Conservation (phyloP, 768 basidiomycete genomes). For the Tricholoma sp. region DNA sequence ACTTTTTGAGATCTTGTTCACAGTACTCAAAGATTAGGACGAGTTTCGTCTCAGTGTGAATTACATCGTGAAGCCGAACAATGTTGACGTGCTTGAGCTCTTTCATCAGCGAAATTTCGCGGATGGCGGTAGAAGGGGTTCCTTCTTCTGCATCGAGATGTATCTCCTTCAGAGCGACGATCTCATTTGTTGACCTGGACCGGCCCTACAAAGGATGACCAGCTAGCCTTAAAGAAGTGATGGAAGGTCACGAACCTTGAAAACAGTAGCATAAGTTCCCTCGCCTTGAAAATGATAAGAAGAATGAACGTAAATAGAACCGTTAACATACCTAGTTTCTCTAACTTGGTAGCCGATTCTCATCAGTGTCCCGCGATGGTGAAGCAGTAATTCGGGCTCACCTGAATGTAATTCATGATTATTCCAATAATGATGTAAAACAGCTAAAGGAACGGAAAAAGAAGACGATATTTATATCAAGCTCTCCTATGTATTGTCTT, state of each 20-base stretch:
- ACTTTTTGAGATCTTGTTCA: constrained; percentile 97
- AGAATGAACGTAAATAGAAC: background rate
- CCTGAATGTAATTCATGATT: constrained; percentile 52
- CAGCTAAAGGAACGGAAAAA: background rate
- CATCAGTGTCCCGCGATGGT: background rate
- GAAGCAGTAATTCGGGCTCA: constrained; percentile 16
- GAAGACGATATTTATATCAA: background rate
- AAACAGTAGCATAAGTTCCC: constrained; percentile 96
- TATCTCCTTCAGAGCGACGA: constrained; percentile 97
- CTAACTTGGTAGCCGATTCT: constrained; percentile 32
- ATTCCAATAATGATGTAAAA: background rate
- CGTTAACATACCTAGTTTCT: constrained; percentile 67
- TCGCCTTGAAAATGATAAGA: constrained; percentile 66
- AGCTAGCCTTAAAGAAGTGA: background rate
- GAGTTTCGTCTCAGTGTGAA: constrained; percentile 97
- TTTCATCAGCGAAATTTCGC: constrained; percentile 99
- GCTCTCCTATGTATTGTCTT: background rate
- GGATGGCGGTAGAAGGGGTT: constrained; percentile 96
- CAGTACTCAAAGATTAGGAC: constrained; percentile 98
- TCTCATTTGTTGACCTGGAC: constrained; percentile 96
- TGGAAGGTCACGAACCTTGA: constrained; percentile 59
- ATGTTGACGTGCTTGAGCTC: constrained; percentile 99
- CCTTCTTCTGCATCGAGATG: constrained; percentile 99
- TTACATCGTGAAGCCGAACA: constrained; percentile 96
- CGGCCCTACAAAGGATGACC: constrained; percentile 56